A percentile compares a stretch with the other conserved stretches of the same genome.
phyloP scores from a whole-genome alignment of 768 basidiomycete genomes.

The Lentinula edodes region DNA sequence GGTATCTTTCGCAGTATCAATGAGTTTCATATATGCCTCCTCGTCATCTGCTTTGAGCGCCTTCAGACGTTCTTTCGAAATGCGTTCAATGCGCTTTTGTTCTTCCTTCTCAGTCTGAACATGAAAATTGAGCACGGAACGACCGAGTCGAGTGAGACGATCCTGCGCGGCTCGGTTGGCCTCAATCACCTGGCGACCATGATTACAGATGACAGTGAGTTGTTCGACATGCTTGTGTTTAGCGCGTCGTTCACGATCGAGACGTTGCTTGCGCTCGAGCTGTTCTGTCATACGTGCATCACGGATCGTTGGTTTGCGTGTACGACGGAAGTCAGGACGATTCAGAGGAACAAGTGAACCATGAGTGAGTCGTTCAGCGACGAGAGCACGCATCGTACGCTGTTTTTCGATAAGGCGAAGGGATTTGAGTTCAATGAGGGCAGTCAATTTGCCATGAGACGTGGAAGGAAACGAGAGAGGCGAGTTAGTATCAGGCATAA shows the following conservation, averaged over 20 bases:
- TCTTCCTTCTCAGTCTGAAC: constrained; percentile 94
- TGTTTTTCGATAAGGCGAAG: constrained; percentile 90
- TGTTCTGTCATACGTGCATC: constrained; percentile 89
- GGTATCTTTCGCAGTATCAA: constrained; percentile 98
- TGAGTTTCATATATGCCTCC: constrained; percentile 98
- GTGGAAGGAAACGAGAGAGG: constrained; percentile 33
- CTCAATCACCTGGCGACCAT: constrained; percentile 72
- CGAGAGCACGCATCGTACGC: constrained; percentile 74
- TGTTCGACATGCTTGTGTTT: constrained; percentile 97
- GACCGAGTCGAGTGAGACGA: constrained; percentile 69
- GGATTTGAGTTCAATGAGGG: constrained; percentile 89
- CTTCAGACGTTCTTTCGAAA: constrained; percentile 96
- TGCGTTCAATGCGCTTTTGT: constrained; percentile 91
- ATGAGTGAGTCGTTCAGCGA: constrained; percentile 84
- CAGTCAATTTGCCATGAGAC: constrained; percentile 79
- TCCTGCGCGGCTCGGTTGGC: constrained; percentile 60
- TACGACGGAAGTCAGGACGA: constrained; percentile 84
- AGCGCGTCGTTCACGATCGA: constrained; percentile 87
- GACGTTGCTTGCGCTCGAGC: constrained; percentile 85
- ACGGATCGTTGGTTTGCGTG: constrained; percentile 78
- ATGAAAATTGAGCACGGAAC: constrained; percentile 81
- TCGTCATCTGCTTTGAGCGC: constrained; percentile 98
- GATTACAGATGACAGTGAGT: constrained; percentile 77
- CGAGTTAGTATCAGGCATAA: constrained; percentile 17
- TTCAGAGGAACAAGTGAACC: constrained; percentile 87